Evolutionary conservation across 768 basidiomycete genomes (phyloP), one percentile per base, ranked within the genome.

Genomic region (Psilocybe tampanensis): DNA sequence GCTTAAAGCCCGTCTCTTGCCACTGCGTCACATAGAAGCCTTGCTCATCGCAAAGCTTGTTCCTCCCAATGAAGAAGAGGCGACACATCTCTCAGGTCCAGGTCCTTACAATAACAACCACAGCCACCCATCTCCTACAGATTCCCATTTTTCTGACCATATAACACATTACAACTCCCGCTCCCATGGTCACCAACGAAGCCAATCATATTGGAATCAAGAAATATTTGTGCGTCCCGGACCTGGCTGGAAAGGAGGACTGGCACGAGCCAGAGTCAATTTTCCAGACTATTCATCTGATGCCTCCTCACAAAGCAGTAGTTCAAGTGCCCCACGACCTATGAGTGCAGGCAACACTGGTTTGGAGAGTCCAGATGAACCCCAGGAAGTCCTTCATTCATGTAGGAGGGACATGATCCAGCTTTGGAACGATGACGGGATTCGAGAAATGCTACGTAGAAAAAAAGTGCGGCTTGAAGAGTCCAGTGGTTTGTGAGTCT

Each of bases 381-480:
- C 86, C 0, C 85, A 86, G 45, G 76, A 83, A 17, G 76, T 89
- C 11, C 68, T 90, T 12, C 67, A 86, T 61, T 78, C 82, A 15
- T 86, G 85, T 63, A 69, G 77, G 12, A 79, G 76, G 32, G 90
- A 90, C 56, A 88, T 92, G 80, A 77, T 81, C 33, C 72, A 76
- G 44, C 76, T 92, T 1, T 92, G 90, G 90, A 68, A 74, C 44
- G 89, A 92, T 61, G 76, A 80, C 0, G 72, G 75, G 7, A 76
- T 92, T n/a, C 73, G 79, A 51, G 78, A 78, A 24, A 70, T 89
- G 24, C 70, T 92, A 63, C 70, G 74, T 12, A 66, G 78, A 33
- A 77, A 84, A 62, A 86, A 85, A 65, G 80, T 91, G 47, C 71
- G 86, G 50, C 66, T 90, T 17, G 87, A 91, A 66, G 89, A 92